Evolutionary conservation across 78 protist species (phyloP).

Genomic region (Dictyostelium citrinum): DNA sequence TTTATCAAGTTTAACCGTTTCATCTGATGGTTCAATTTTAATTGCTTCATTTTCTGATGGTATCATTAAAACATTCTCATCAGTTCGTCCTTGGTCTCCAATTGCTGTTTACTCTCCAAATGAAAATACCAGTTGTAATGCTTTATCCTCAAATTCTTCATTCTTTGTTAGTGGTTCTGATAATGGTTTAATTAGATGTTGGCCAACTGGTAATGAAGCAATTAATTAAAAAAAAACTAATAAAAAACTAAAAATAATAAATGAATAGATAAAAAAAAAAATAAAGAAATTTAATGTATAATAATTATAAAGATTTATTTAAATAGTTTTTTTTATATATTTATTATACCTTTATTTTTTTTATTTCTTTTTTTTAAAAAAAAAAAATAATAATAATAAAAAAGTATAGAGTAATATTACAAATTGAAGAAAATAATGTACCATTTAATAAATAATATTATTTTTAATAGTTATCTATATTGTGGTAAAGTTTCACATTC

Average conservation of each 20-base stretch:
- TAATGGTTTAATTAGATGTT: slow-evolving; percentile 12
- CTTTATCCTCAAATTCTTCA: neutral
- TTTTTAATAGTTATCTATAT: neutral
- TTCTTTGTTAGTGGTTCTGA: neutral
- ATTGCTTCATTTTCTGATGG: slow-evolving; percentile 10
- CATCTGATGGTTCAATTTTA: neutral
- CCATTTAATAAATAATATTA: neutral
- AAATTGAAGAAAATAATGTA: neutral
- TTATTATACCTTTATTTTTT: neutral
- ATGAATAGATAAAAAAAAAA: neutral
- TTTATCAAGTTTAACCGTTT: neutral
- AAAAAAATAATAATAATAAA: too few relatives aligned
- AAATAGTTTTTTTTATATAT: neutral
- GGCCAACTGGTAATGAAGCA: neutral
- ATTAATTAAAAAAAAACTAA: too few relatives aligned
- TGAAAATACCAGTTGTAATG: neutral
- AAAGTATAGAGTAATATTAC: neutral
- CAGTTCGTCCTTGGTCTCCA: neutral
- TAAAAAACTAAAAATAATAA: neutral
- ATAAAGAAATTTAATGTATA: neutral
- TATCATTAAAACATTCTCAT: neutral
- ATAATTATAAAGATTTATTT: neutral
- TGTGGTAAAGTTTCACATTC: neutral
- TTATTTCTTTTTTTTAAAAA: neutral
- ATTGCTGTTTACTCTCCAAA: neutral